Evolutionary conservation across 192 early-diverging fungal species (phyloP), one percentile per base, ranked within the genome.

Genomic region (Entomortierella beljakovae): DNA sequence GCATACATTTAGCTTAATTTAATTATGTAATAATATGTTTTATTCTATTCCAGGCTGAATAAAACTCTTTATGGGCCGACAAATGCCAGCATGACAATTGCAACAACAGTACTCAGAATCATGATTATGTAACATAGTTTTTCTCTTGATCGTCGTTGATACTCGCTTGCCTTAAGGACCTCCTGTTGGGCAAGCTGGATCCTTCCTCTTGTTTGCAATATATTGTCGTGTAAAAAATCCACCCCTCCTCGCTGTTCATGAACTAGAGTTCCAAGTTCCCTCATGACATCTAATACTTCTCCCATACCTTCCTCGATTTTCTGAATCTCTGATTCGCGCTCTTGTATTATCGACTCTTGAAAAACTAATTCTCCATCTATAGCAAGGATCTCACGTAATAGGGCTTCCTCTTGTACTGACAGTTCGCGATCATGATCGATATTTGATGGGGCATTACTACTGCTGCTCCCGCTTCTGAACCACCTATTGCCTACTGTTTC

Each of bases 191-290:
- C 75, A 8, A 51, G 26, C 1, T 70, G 67, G 16, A 63, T 70
- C 25, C 75, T 26, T 1, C 75, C 75, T 2, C 67, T 35, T 1
- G 56, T 60, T 42, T 79, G 75, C 48, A 79, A 48, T 50, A 79
- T 70, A 28, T 79, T 79, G 42, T 79, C 75, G 26, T 79, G 75
- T n/a, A 79, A 54, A 9, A 65, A 79, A 59, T 79, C 75, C 18
- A 79, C 54, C 1, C 57, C 67, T 2, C 49, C 46, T 13, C 67
- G 54, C n/a, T 79, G 75, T 18, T 79, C 75, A 22, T 65, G 61
- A 0, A 79, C 75, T 16, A 79, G 29, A 6, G 62, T 64, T 13
- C 75, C 75, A 8, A 79, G 38, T 28, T 79, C 75, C 32, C 61
- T 62, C 75, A 79, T 79, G 48, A 79, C 68, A 40, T 79, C 75